These are phyloP conservation scores for Tricholoma matsutake DNA, from an alignment of 768 basidiomycete species.

Conservation along the genomic window DNA sequence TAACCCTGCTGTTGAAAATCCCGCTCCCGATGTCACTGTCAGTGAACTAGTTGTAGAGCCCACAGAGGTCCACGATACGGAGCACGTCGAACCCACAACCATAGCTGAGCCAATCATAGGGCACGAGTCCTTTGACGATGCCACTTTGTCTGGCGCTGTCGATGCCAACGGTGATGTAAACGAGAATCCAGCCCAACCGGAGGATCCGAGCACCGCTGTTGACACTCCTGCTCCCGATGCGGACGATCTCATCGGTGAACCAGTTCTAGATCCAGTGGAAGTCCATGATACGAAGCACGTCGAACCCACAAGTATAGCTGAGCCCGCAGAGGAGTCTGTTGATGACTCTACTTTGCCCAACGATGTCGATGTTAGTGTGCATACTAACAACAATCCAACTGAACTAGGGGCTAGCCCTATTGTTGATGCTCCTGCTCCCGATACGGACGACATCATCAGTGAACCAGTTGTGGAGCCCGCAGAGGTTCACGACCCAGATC, in stretches of 20 bases:
- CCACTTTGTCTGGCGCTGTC: not conserved
- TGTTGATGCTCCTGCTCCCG: not conserved
- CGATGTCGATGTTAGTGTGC: not conserved
- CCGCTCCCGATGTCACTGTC: too few relatives aligned
- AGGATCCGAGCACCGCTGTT: not conserved
- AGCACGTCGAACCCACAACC: too few relatives aligned
- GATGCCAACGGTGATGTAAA: not conserved
- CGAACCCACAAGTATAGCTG: too few relatives aligned
- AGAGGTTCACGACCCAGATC: not conserved
- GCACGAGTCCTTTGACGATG: not conserved
- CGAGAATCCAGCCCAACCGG: not conserved
- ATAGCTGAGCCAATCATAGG: too few relatives aligned
- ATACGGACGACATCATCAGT: not conserved
- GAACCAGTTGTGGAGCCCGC: too few relatives aligned
- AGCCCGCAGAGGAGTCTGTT: too few relatives aligned
- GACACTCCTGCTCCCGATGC: not conserved
- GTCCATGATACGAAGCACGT: too few relatives aligned
- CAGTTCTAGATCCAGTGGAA: not conserved
- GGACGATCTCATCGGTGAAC: not conserved
- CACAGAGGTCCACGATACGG: not conserved
- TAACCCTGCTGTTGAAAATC: not conserved
- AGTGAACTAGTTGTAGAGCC: not conserved
- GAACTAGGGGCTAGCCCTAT: not conserved
- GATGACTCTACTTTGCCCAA: too few relatives aligned
- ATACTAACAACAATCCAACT: not conserved